These are phyloP conservation scores for Dendrobium huoshanense DNA, from an alignment of 106 monocot genomes.

Conservation along the genomic window DNA sequence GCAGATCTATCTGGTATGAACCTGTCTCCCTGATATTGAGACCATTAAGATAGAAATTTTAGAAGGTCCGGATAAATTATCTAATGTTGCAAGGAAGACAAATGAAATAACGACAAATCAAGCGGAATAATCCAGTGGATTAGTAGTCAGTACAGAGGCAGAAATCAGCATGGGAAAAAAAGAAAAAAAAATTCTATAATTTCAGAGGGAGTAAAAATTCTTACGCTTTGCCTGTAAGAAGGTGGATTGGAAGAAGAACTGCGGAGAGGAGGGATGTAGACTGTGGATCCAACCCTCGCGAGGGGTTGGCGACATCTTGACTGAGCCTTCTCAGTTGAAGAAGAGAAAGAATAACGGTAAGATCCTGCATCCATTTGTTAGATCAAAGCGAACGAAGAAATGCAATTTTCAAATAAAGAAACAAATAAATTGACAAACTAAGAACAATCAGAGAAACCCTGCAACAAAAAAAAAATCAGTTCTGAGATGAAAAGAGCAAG, in stretches of 20 bases:
- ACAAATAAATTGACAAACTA: neutral
- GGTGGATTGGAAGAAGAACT: conserved; percentile 12
- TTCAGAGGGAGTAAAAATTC: neutral
- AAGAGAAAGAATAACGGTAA: conserved; percentile 16
- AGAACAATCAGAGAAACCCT: neutral
- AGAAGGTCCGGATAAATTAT: neutral
- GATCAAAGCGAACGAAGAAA: neutral
- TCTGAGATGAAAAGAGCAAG: neutral
- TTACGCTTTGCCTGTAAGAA: conserved; percentile 29
- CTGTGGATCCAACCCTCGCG: conserved; percentile 20
- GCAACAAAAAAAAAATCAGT: neutral
- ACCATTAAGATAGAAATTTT: too few species aligned
- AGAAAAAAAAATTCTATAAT: neutral
- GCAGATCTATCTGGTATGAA: conserved; percentile 66
- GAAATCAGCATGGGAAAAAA: neutral
- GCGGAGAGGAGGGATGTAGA: conserved; percentile 41
- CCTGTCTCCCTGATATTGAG: conserved; percentile 34
- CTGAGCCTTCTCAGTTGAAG: conserved; percentile 26
- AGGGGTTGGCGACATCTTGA: conserved; percentile 23
- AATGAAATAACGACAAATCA: neutral
- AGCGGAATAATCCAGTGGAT: neutral
- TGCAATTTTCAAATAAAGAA: neutral
- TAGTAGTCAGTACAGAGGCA: neutral
- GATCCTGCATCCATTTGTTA: conserved; percentile 46
- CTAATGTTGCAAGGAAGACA: neutral